Base-by-base conservation (phyloP, 208 protist species). In the Vickermania ingenoplastis region DNA sequence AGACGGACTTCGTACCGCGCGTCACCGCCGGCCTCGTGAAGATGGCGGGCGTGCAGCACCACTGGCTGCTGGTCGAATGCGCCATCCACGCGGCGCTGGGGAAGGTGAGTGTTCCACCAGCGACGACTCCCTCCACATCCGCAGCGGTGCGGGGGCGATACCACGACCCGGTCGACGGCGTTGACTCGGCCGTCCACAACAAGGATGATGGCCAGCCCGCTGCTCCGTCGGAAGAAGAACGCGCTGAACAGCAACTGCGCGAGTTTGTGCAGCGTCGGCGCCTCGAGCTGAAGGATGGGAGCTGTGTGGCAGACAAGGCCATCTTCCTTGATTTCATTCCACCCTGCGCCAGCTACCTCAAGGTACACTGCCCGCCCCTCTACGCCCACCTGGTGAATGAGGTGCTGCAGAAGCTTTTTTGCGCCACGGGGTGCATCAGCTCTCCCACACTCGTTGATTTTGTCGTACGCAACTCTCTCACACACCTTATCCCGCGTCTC, bases 291-390 rank as follows among this genome's bases (percentile, higher is more conserved):
- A 59, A 63, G 5, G 49, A 67, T 25, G 49, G 63, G 25, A 82
- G 85, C 58, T 87, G 69, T 56, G 75, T 70, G 14, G 81, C 81
- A 24, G 75, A 81, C 53, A 89, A 91, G 62, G 73, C 82, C 7
- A 65, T 89, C 7, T 94, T 94, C 60, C 69, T 94, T 13, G 77
- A 87, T 31, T 53, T 94, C 5, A 28, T 94, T 26, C 83, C 86
- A 14, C 48, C 81, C 21, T 65, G 89, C 11, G 67, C 84, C 41
- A 31, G 30, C 29, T 68, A 71, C 55, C 73, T 72, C n/a, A 41
- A 73, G 41, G 31, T 50, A 14, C 72, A 78, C 63, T 72, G 67
- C 30, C 25, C 55, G 3, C 52, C 57, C 2, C 67, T 90, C 11
- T 78, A 79, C 57, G 26, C 45, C 28, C 62, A 86, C 61, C 49